These are phyloP conservation scores for Hysterangium stoloniferum DNA, from an alignment of 768 basidiomycete genomes.

Conservation along the genomic window DNA sequence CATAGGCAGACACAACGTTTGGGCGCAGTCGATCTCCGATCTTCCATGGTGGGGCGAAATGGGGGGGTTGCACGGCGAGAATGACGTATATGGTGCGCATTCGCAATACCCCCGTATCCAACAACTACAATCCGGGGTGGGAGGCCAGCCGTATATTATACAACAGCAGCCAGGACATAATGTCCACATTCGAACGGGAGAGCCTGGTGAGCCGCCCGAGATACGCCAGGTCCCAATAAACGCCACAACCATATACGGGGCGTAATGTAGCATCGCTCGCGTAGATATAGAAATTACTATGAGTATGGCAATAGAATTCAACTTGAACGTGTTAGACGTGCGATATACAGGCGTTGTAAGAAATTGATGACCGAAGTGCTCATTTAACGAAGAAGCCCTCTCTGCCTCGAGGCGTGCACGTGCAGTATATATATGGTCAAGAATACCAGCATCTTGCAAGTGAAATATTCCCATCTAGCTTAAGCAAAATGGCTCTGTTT, in stretches of 20 bases:
- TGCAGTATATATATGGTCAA: constrained; percentile 1
- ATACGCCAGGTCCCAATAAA: constrained; percentile 51
- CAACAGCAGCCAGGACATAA: constrained; percentile 53
- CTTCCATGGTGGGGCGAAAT: constrained; percentile 72
- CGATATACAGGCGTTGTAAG: no score
- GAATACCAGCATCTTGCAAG: neutral
- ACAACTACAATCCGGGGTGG: constrained; percentile 19
- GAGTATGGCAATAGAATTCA: no score
- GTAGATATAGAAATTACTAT: no score
- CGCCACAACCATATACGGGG: constrained; percentile 15
- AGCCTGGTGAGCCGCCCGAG: constrained; percentile 51
- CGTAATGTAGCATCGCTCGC: no score
- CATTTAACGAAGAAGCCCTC: neutral
- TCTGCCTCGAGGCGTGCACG: constrained; percentile 9
- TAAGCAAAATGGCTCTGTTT: constrained; percentile 5
- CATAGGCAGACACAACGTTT: constrained; percentile 47
- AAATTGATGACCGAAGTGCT: no score
- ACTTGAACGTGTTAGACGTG: no score
- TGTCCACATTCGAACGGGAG: constrained; percentile 59
- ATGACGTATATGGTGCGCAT: constrained; percentile 30
- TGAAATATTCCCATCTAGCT: neutral
- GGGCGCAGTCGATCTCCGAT: constrained; percentile 46
- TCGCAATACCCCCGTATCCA: constrained; percentile 16
- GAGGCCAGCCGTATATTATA: no score
- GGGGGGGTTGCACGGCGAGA: no score